These are phyloP conservation scores for Aspergillus chevalieri DNA, from an alignment of 2,329 filamentous ascomycete species.

Conservation along the genomic window DNA sequence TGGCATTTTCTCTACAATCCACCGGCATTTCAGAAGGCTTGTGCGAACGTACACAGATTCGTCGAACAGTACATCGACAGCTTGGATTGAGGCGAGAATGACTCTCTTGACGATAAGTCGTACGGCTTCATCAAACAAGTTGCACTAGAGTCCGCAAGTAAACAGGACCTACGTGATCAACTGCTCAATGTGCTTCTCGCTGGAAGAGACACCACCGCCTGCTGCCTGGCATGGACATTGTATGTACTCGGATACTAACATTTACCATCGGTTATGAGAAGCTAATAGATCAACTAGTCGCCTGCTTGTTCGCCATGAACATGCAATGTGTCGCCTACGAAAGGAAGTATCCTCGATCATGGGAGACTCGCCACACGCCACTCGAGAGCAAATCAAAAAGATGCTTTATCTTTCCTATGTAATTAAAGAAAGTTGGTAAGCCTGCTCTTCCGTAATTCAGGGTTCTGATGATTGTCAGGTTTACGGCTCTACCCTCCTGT, in stretches of 20 bases:
- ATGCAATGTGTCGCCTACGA: conserved; percentile 12
- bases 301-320: conserved; percentile 16
- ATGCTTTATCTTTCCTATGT: conserved; percentile 47
- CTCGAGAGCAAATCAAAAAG: conserved; percentile 23
- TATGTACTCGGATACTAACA: conserved; percentile 10
- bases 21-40: conserved; percentile 18
- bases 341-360: conserved; percentile 13
- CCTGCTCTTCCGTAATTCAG: conserved; percentile 1
- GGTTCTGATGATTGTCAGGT: conserved; percentile 8
- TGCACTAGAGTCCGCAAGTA: conserved; percentile 6
- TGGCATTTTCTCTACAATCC: conserved; percentile 26
- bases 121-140: conserved; percentile 6
- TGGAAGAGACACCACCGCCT: conserved; percentile 27
- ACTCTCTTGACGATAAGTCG: conserved; percentile 1
- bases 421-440: conserved; percentile 38
- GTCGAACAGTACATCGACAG: conserved; percentile 14
- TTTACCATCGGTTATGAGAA: conserved; percentile 3
- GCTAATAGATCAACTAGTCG: conserved; percentile 12
- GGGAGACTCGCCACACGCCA: conserved; percentile 8
- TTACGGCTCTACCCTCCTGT: conserved; percentile 36
- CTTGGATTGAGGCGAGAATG: conserved; percentile 3
- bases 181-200: conserved; percentile 24
- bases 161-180: conserved; percentile 24
- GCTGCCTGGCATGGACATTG: conserved; percentile 23
- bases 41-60: conserved; percentile 15